Evolutionary conservation across 2,329 filamentous ascomycete genomes (phyloP), one percentile per base, ranked within the genome.

Genomic region (Didymella glomerata): DNA sequence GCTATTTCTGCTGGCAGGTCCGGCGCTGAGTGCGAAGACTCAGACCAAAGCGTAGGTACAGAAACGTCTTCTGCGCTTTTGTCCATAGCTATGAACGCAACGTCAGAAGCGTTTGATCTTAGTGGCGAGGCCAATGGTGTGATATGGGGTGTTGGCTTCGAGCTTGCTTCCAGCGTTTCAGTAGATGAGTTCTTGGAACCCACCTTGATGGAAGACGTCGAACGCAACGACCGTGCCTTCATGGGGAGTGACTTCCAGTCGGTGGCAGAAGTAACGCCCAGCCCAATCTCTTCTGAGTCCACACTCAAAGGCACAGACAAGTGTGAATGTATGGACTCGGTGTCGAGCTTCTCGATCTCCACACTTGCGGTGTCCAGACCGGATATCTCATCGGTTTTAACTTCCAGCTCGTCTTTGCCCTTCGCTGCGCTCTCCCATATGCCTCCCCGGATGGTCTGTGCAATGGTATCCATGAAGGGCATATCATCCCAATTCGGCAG

Each of bases 401-500:
- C 58, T 10, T 55, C 34, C 1, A 65, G 59, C 30, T 68, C 59
- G 5, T 65, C 60, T 28, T 61, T 61, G 5, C 57, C 60, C 25
- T 59, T 63, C 4, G 54, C 32, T 28, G 55, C 49, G 53, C 80
- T 77, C 62, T 82, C 77, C 87, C 87, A 99, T 20, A 98, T 90
- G 0, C 95, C 95, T 11, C 94, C 95, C 67, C 95, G 86, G 83
- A 92, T 93, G 20, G 82, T 79, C 74, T 97, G 92, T 56, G 86
- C 82, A 55, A 88, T 84, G 0, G 93, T 98, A 68, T 90, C 87
- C 73, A 92, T 90, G 76, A 99, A 98, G 0, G 95, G 93, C 24
- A 92, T 85, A 74, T 99, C 95, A 65, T 99, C 95, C 94, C 95
- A 99, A 73, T 96, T 96, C 0, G 95, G 95, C 55, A 90, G 82